Evolutionary conservation across 2,329 filamentous ascomycete genomes (phyloP).

Genomic region (Xenosphaeropsis pyriputrescens): DNA sequence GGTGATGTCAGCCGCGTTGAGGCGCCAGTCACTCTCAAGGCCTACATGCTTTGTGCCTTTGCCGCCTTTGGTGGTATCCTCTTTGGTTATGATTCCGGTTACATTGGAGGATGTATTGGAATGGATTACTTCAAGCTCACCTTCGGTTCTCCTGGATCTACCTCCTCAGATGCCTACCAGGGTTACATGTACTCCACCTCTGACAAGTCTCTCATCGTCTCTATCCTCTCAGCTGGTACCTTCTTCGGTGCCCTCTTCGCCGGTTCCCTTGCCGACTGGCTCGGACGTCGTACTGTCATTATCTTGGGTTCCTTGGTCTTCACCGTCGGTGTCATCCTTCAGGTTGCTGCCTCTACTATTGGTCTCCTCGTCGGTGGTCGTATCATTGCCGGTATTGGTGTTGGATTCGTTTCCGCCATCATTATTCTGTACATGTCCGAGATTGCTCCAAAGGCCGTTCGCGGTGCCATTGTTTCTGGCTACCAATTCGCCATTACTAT

Average conservation of each 20-base stretch:
- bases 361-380: slow-evolving; percentile 59
- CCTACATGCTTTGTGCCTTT: slow-evolving; percentile 55
- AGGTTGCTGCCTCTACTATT: slow-evolving; percentile 39
- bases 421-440: slow-evolving; percentile 82
- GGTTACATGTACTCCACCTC: slow-evolving; percentile 2
- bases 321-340: slow-evolving; percentile 49
- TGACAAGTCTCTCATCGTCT: slow-evolving; percentile 12
- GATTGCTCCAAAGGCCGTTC: slow-evolving; percentile 49
- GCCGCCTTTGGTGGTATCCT: slow-evolving; percentile 48
- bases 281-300: slow-evolving; percentile 57
- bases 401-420: slow-evolving; percentile 67
- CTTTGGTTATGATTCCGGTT: slow-evolving; percentile 60
- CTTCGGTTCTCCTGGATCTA: slow-evolving; percentile 8
- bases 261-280: slow-evolving; percentile 59
- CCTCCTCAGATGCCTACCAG: slow-evolving; percentile 4
- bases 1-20: slow-evolving; percentile 53
- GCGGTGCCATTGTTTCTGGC: slow-evolving; percentile 57
- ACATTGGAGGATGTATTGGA: slow-evolving; percentile 45
- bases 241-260: slow-evolving; percentile 39
- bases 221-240: slow-evolving; percentile 5
- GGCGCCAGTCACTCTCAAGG: slow-evolving; percentile 54
- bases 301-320: slow-evolving; percentile 60
- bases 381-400: slow-evolving; percentile 61
- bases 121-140: slow-evolving; percentile 27
- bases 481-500: slow-evolving; percentile 77